Percentiles rank a stretch among this genome's conserved stretches.
Conservation (phyloP, 2,329 filamentous ascomycete genomes). For the Pyrenophora graminea region DNA sequence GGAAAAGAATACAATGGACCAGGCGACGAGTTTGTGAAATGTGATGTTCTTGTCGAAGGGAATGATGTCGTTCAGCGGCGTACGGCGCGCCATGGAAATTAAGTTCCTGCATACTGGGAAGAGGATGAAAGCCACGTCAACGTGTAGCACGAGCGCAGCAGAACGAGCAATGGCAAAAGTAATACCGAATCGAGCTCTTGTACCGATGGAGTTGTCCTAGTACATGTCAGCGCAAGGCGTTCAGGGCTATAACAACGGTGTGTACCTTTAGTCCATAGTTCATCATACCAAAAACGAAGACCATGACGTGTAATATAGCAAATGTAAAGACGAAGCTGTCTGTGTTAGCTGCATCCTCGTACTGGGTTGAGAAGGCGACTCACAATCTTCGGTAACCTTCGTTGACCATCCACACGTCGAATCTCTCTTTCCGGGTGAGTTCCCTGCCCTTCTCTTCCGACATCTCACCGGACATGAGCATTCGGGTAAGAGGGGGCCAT, state of each 20-base stretch:
- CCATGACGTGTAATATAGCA: constrained; percentile 71
- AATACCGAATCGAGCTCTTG: constrained; percentile 71
- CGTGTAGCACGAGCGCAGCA: constrained; percentile 75
- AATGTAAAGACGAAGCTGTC: constrained; percentile 76
- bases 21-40: constrained; percentile 82
- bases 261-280: constrained; percentile 73
- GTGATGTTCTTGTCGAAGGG: constrained; percentile 90
- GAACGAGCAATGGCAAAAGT: constrained; percentile 78
- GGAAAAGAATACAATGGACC: constrained; percentile 87
- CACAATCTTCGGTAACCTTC: constrained; percentile 82
- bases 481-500: constrained; percentile 81
- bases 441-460: constrained; percentile 72
- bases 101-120: constrained; percentile 83
- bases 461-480: constrained; percentile 83
- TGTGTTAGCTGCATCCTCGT: constrained; percentile 30
- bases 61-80: constrained; percentile 81
- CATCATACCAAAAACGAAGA: constrained; percentile 79
- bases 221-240: constrained; percentile 11
- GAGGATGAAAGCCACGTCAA: constrained; percentile 78
- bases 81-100: constrained; percentile 79
- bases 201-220: constrained; percentile 65
- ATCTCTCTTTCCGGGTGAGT: constrained; percentile 70
- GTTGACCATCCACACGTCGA: constrained; percentile 88
- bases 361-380: constrained; percentile 41
- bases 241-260: not conserved